Conservation (phyloP, 495 filamentous ascomycete species). For the Entonaema liquescens region DNA sequence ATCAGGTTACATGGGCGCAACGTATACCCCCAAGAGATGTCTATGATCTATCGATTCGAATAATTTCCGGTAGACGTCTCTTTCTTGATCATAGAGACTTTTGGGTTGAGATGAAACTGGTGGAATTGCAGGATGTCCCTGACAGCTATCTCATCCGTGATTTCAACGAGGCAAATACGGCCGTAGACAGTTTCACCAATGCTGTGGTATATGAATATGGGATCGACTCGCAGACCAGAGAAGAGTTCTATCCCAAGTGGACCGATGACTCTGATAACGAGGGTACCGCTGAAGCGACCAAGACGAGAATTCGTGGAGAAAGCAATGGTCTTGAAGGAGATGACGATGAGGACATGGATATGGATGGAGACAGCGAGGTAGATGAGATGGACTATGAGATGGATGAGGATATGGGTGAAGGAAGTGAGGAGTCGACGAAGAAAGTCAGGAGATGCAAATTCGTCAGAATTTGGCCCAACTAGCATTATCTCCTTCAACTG, state of each 20-base stretch:
- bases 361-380: neutral
- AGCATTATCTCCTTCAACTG: neutral
- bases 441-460: neutral
- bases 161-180: neutral
- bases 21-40: neutral
- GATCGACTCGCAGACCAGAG: neutral
- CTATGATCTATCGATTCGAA: neutral
- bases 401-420: neutral
- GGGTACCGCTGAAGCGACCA: neutral
- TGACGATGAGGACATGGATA: neutral
- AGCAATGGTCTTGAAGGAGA: neutral
- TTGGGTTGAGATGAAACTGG: neutral
- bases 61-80: neutral
- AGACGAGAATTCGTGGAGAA: neutral
- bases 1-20: neutral
- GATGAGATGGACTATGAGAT: neutral
- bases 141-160: neutral
- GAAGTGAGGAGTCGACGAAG: neutral
- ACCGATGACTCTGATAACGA: conserved; percentile 9
- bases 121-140: neutral
- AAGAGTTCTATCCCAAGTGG: conserved; percentile 9
- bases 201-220: neutral
- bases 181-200: neutral
- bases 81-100: neutral
- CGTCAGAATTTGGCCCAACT: neutral